Percentiles rank a stretch among this genome's conserved stretches.
Evolutionary conservation across 768 basidiomycete species (phyloP).

Genomic region (Pulveroboletus sp.): DNA sequence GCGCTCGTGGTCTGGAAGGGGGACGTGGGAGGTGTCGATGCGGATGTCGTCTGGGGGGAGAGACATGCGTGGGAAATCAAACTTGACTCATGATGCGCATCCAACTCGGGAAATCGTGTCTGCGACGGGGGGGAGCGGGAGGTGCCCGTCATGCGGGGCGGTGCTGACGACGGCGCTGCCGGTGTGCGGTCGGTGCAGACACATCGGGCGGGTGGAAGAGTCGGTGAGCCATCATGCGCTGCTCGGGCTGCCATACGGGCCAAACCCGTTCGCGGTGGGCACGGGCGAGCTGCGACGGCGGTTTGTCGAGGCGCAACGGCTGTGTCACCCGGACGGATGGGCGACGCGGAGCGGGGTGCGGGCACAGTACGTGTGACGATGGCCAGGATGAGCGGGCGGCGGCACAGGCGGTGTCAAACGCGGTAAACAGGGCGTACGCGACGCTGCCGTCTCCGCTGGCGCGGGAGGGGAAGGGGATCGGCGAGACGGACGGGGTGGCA

Average conservation of each 20-base stretch:
- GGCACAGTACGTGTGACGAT: constrained; percentile 6
- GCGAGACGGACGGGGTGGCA: constrained; percentile 70
- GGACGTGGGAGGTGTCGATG: too few relatives aligned
- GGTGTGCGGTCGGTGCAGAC: constrained; percentile 72
- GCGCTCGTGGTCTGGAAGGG: constrained; percentile 28
- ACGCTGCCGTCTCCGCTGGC: constrained; percentile 68
- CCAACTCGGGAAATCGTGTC: constrained; percentile 11
- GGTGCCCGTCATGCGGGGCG: constrained; percentile 63
- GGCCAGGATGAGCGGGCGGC: constrained; percentile 24
- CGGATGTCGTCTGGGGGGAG: constrained; percentile 12
- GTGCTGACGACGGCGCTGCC: constrained; percentile 64
- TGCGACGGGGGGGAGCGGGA: constrained; percentile 10
- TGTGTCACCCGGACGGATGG: constrained; percentile 89
- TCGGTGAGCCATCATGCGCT: constrained; percentile 64
- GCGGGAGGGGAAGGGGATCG: constrained; percentile 58
- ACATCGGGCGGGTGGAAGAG: constrained; percentile 57
- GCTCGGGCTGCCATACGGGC: constrained; percentile 57
- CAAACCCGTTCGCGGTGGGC: constrained; percentile 75
- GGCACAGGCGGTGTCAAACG: constrained; percentile 52
- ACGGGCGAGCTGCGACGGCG: constrained; percentile 53
- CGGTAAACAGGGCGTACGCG: constrained; percentile 81
- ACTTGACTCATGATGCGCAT: constrained; percentile 13
- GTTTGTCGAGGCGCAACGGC: constrained; percentile 70
- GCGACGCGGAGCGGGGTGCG: constrained; percentile 59
- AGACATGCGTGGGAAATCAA: constrained; percentile 7